A percentile compares a stretch with the other conserved stretches of the same genome.
Conservation (phyloP, 2,329 filamentous ascomycete species). For the Magnaporthiopsis incrustans region DNA sequence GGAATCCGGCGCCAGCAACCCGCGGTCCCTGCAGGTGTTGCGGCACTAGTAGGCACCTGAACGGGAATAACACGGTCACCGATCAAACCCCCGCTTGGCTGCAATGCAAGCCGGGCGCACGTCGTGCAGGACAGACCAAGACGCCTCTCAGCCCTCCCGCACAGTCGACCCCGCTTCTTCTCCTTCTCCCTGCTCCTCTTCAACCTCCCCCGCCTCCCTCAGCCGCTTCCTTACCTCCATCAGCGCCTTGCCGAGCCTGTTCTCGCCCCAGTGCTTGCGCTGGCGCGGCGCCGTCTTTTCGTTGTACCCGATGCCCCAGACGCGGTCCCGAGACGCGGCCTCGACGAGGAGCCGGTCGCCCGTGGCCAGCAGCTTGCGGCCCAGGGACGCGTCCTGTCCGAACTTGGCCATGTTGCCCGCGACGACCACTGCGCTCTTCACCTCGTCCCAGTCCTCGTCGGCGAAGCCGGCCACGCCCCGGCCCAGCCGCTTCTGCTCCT, state of each 20-base stretch:
- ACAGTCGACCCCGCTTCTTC: too few species aligned
- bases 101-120: too few species aligned
- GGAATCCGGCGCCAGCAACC: too few species aligned
- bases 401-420: slow-evolving; percentile 55
- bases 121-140: too few species aligned
- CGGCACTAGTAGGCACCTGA: too few species aligned
- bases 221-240: slow-evolving; percentile 47
- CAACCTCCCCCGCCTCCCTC: slow-evolving; percentile 29
- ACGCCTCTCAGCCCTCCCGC: too few species aligned
- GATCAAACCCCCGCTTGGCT: too few species aligned
- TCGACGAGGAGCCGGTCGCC: slow-evolving; percentile 54
- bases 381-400: slow-evolving; percentile 19
- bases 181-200: too few species aligned
- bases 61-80: too few species aligned
- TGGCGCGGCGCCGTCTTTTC: slow-evolving; percentile 39
- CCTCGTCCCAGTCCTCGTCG: slow-evolving; percentile 9
- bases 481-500: slow-evolving; percentile 11
- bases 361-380: slow-evolving; percentile 40
- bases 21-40: too few species aligned
- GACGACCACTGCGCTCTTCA: slow-evolving; percentile 40
- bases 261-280: slow-evolving; percentile 50
- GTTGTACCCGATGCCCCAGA: slow-evolving; percentile 60
- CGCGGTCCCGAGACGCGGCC: slow-evolving; percentile 49
- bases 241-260: slow-evolving; percentile 55
- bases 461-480: slow-evolving; percentile 9